These are phyloP conservation scores for Epichloe gansuensis DNA, from an alignment of 2,329 filamentous ascomycete genomes.

Conservation along the genomic window DNA sequence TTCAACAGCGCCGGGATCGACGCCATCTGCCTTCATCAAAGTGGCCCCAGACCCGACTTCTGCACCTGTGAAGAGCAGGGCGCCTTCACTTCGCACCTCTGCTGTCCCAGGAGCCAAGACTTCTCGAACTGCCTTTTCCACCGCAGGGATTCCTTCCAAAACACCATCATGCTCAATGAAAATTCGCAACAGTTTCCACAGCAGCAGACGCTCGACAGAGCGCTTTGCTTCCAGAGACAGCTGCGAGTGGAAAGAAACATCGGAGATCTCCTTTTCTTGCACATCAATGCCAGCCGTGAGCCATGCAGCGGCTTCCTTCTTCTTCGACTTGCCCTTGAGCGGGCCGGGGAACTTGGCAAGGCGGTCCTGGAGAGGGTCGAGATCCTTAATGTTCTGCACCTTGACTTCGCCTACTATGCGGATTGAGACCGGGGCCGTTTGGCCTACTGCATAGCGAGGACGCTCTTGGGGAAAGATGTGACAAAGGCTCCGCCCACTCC, in stretches of 20 bases:
- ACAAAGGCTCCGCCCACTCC: slow-evolving; percentile 74
- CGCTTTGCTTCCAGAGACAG: slow-evolving; percentile 54
- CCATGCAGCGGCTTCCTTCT: slow-evolving; percentile 85
- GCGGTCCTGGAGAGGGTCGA: slow-evolving; percentile 58
- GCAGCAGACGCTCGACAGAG: slow-evolving; percentile 62
- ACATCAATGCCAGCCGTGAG: slow-evolving; percentile 62
- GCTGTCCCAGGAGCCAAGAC: slow-evolving; percentile 53
- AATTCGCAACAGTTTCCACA: slow-evolving; percentile 77
- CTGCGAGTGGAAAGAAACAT: slow-evolving; percentile 34
- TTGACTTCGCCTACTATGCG: slow-evolving; percentile 73
- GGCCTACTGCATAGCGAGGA: slow-evolving; percentile 71
- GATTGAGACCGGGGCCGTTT: slow-evolving; percentile 63
- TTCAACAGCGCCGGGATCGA: slow-evolving; percentile 58
- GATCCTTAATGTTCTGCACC: slow-evolving; percentile 61
- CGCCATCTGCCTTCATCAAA: slow-evolving; percentile 46
- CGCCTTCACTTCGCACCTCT: slow-evolving; percentile 1
- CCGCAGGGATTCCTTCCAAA: slow-evolving; percentile 58
- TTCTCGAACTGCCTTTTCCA: slow-evolving; percentile 63
- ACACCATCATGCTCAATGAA: slow-evolving; percentile 79
- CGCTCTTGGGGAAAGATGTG: slow-evolving; percentile 77
- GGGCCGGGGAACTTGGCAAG: slow-evolving; percentile 81
- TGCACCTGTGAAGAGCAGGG: slow-evolving; percentile 14
- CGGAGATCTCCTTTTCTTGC: slow-evolving; percentile 50
- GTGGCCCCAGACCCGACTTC: slow-evolving; percentile 17
- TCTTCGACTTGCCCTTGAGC: slow-evolving; percentile 79